These are phyloP conservation scores for Neurospora sp. DNA, from an alignment of 495 filamentous ascomycete species.

Conservation along the genomic window DNA sequence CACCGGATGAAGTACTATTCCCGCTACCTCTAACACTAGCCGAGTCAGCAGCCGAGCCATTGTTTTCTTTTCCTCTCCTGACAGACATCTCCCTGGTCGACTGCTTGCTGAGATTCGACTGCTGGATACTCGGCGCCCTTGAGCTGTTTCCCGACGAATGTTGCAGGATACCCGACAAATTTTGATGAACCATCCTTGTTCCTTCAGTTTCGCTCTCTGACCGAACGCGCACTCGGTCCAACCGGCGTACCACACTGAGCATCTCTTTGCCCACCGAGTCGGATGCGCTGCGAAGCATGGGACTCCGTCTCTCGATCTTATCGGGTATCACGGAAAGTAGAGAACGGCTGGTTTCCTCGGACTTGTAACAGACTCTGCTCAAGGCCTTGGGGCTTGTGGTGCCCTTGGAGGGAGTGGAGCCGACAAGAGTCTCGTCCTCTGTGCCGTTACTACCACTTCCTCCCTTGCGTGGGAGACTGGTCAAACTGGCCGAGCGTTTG, in stretches of 20 bases:
- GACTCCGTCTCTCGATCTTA: constrained; percentile 20
- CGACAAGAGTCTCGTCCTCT: constrained; percentile 2
- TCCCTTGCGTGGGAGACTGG: constrained; percentile 15
- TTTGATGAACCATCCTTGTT: background rate
- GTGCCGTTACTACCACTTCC: background rate
- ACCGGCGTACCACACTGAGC: constrained; percentile 1
- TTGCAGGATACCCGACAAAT: background rate
- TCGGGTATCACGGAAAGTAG: constrained; percentile 29
- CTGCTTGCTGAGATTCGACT: constrained; percentile 7
- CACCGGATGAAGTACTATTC: background rate
- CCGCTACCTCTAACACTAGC: background rate
- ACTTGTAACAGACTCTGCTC: background rate
- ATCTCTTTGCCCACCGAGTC: constrained; percentile 1
- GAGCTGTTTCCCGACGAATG: constrained; percentile 10
- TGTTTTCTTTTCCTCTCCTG: constrained; percentile 18
- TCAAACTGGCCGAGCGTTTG: constrained; percentile 41
- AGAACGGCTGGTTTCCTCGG: constrained; percentile 6
- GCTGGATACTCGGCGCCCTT: constrained; percentile 7
- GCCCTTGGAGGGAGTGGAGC: background rate
- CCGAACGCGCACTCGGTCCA: background rate
- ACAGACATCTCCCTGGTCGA: constrained; percentile 11
- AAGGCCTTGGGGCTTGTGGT: background rate
- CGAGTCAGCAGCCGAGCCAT: background rate
- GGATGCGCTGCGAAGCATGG: background rate
- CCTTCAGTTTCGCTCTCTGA: background rate